Percentiles rank a stretch among this genome's conserved stretches.
Evolutionary conservation across 192 early-diverging fungal species (phyloP).

Genomic region (Chytriomyces sp.): DNA sequence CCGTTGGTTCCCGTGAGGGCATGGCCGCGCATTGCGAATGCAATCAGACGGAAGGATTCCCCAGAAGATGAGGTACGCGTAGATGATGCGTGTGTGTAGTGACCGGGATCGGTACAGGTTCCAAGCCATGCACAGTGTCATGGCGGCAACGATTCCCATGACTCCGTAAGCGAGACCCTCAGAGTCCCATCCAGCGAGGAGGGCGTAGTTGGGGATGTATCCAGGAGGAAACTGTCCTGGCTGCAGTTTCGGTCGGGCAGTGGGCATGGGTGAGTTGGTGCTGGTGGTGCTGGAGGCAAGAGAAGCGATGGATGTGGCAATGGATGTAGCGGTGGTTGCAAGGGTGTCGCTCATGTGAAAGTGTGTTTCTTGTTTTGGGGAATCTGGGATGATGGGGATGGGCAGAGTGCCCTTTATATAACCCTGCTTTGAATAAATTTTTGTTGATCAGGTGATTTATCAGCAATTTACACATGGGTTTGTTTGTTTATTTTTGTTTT

Average conservation of each 20-base stretch:
- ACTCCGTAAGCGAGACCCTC: slow-evolving; percentile 2
- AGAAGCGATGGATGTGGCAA: no score
- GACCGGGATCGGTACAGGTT: neutral
- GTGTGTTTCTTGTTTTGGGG: no score
- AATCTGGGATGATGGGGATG: no score
- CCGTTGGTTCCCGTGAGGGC: neutral
- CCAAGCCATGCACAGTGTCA: neutral
- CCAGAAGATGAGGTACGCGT: neutral
- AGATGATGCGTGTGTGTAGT: neutral
- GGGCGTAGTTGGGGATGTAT: slow-evolving; percentile 27
- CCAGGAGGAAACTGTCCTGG: slow-evolving; percentile 29
- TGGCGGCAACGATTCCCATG: neutral
- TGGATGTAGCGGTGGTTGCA: no score
- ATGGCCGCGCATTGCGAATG: slow-evolving; percentile 10
- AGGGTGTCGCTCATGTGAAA: no score
- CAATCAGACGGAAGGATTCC: neutral
- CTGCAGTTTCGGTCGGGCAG: neutral
- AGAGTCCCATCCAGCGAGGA: slow-evolving; percentile 15
- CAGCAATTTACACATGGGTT: no score
- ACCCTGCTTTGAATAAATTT: no score
- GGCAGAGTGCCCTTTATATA: no score
- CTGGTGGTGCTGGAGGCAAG: no score
- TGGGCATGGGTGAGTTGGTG: neutral
- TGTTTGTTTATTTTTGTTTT: no score
- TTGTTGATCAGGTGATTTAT: no score